These are phyloP conservation scores for Cerrena zonata DNA, from an alignment of 1,284 basidiomycete genomes.

Conservation along the genomic window DNA sequence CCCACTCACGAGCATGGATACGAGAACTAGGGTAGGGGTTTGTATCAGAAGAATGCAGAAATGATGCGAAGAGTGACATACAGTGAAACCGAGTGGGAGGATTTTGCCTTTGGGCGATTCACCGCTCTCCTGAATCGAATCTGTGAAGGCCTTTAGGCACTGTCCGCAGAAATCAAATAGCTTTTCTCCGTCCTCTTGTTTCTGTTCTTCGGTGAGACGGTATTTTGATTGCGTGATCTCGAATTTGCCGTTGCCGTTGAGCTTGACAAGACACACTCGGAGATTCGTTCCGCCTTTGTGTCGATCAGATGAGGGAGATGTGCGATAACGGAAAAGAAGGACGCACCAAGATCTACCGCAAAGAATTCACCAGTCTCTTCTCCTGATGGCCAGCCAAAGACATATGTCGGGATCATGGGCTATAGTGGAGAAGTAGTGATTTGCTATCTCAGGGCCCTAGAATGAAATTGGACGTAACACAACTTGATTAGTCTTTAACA, in stretches of 20 bases:
- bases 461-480: constrained; percentile 60
- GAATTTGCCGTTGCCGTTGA: constrained; percentile 90
- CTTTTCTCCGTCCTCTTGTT: constrained; percentile 91
- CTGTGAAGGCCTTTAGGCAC: constrained; percentile 85
- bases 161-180: constrained; percentile 97
- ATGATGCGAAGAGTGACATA: constrained; percentile 36
- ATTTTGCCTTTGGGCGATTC: constrained; percentile 64
- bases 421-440: constrained; percentile 24
- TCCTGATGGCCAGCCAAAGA: constrained; percentile 94
- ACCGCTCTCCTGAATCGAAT: constrained; percentile 65
- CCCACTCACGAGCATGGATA: constrained; percentile 80
- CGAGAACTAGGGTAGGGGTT: constrained; percentile 63
- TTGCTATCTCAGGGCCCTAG: not conserved
- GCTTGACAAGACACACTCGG: constrained; percentile 91
- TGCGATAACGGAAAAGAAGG: constrained; percentile 2
- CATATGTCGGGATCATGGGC: constrained; percentile 95
- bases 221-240: constrained; percentile 98
- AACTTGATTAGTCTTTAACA: constrained; percentile 78
- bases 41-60: not conserved
- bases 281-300: constrained; percentile 86
- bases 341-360: constrained; percentile 86
- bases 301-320: not conserved
- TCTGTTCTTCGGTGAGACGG: constrained; percentile 94
- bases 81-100: constrained; percentile 89
- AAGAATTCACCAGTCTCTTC: constrained; percentile 87